Percentiles rank a stretch among this genome's conserved stretches.
These are phyloP conservation scores for Tolypocladium pustulatum DNA, from an alignment of 2,329 filamentous ascomycete species.

Conservation along the genomic window DNA sequence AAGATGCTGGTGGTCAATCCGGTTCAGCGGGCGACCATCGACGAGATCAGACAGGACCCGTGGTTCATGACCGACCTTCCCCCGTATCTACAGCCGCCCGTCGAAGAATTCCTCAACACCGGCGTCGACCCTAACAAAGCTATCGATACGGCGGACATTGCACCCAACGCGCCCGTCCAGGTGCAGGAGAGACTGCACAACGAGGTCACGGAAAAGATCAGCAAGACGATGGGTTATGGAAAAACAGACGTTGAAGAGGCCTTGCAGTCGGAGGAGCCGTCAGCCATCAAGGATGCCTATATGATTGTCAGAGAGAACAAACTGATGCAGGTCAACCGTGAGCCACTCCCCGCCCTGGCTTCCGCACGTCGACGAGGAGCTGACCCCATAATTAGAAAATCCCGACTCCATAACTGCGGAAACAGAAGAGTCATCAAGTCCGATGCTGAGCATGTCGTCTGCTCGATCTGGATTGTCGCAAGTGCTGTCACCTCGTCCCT, in stretches of 20 bases:
- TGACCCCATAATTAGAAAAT: constrained; percentile 18
- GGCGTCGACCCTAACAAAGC: constrained; percentile 90
- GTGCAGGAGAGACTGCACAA: constrained; percentile 86
- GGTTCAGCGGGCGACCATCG: constrained; percentile 85
- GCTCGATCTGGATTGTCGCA: constrained; percentile 42
- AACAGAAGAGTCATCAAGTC: constrained; percentile 31
- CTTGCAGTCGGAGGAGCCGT: constrained; percentile 82
- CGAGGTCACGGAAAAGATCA: constrained; percentile 88
- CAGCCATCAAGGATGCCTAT: constrained; percentile 97
- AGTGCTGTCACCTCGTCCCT: constrained; percentile 38
- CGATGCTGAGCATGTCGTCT: constrained; percentile 44
- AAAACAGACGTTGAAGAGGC: constrained; percentile 93
- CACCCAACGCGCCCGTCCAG: constrained; percentile 64
- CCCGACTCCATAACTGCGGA: constrained; percentile 23
- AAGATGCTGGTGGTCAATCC: constrained; percentile 94
- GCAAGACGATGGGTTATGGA: constrained; percentile 95
- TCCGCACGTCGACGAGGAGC: constrained; percentile 2
- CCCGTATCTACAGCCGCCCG: constrained; percentile 73
- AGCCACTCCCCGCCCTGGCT: constrained; percentile 29
- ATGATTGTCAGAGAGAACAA: constrained; percentile 97
- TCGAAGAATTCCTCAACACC: constrained; percentile 87
- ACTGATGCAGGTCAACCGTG: constrained; percentile 89
- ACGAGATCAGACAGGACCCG: constrained; percentile 83
- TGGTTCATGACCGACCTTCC: constrained; percentile 90
- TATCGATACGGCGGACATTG: constrained; percentile 73